phyloP scores from a whole-genome alignment of 2,329 filamentous ascomycete species.

The Paradendryphiella salina region DNA sequence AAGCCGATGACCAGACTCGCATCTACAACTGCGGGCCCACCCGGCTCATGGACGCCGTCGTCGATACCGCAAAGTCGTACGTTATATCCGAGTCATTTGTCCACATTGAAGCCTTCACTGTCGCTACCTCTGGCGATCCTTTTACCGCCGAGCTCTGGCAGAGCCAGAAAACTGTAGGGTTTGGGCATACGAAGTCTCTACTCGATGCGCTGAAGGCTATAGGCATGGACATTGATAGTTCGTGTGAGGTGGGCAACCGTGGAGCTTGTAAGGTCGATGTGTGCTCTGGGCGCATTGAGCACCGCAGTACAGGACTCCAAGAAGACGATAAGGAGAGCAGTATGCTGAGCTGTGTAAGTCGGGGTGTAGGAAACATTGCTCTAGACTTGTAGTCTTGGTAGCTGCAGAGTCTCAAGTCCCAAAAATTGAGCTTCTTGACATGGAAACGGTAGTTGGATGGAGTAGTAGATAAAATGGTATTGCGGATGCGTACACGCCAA shows the following conservation, averaged over 20 bases:
- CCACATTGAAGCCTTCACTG: conserved; percentile 64
- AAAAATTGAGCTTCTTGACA: too few relatives aligned
- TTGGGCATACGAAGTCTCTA: conserved; percentile 48
- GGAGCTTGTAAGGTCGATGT: conserved; percentile 50
- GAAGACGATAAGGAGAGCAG: conserved; percentile 42
- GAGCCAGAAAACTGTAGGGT: conserved; percentile 50
- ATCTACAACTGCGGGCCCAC: conserved; percentile 65
- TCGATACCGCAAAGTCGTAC: conserved; percentile 47
- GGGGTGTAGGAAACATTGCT: conserved; percentile 41
- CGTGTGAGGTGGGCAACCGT: conserved; percentile 52
- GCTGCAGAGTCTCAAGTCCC: neutral
- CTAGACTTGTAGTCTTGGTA: conserved; percentile 32
- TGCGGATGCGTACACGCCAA: neutral
- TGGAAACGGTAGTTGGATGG: too few relatives aligned
- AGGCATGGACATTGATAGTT: conserved; percentile 52
- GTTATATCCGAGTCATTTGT: conserved; percentile 57
- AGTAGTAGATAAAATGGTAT: too few relatives aligned
- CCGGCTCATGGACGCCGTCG: conserved; percentile 60
- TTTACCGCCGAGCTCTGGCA: conserved; percentile 61
- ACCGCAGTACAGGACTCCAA: conserved; percentile 46
- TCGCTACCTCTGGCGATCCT: conserved; percentile 59
- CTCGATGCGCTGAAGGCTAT: conserved; percentile 48
- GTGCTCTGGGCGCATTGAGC: conserved; percentile 45
- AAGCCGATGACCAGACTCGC: conserved; percentile 58
- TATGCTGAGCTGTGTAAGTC: conserved; percentile 47